A percentile compares a stretch with the other conserved stretches of the same genome.
phyloP scores from a whole-genome alignment of 768 basidiomycete genomes.

The Lactarius sanguifluus region DNA sequence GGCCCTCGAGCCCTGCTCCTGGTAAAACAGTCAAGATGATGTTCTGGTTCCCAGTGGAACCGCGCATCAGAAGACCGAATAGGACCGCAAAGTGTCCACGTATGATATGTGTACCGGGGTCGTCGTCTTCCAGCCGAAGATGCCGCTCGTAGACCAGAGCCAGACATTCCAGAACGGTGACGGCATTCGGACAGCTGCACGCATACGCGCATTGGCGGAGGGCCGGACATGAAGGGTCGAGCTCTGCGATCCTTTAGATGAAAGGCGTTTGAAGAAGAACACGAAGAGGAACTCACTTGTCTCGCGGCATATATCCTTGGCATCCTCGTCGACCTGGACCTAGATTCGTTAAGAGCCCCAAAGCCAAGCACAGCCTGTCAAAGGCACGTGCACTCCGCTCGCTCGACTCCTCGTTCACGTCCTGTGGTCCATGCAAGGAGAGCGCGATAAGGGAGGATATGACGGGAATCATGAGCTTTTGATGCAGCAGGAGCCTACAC shows the following conservation, averaged over 20 bases:
- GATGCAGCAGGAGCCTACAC: constrained; percentile 51
- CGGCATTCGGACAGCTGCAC: constrained; percentile 53
- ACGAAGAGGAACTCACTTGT: constrained; percentile 46
- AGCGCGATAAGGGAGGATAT: constrained; percentile 48
- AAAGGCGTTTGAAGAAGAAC: constrained; percentile 2
- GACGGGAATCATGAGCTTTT: constrained; percentile 48
- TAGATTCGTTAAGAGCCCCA: constrained; percentile 75
- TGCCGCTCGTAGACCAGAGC: constrained; percentile 49
- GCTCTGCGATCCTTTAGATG: constrained; percentile 38
- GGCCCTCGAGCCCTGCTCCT: constrained; percentile 37
- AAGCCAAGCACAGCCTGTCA: constrained; percentile 72
- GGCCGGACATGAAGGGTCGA: constrained; percentile 53
- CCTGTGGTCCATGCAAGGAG: constrained; percentile 36
- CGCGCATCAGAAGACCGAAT: constrained; percentile 52
- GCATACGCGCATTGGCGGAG: constrained; percentile 48
- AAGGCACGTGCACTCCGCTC: constrained; percentile 45
- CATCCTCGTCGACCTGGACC: constrained; percentile 58
- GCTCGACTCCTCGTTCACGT: constrained; percentile 28
- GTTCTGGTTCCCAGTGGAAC: constrained; percentile 36
- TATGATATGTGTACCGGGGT: constrained; percentile 46
- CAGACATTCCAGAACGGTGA: constrained; percentile 52
- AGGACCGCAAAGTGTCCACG: constrained; percentile 75
- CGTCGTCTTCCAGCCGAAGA: constrained; percentile 33
- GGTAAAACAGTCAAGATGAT: constrained; percentile 40
- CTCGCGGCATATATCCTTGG: constrained; percentile 47